Conservation (phyloP, 2,329 filamentous ascomycete genomes). For the Diaporthe humulicola region DNA sequence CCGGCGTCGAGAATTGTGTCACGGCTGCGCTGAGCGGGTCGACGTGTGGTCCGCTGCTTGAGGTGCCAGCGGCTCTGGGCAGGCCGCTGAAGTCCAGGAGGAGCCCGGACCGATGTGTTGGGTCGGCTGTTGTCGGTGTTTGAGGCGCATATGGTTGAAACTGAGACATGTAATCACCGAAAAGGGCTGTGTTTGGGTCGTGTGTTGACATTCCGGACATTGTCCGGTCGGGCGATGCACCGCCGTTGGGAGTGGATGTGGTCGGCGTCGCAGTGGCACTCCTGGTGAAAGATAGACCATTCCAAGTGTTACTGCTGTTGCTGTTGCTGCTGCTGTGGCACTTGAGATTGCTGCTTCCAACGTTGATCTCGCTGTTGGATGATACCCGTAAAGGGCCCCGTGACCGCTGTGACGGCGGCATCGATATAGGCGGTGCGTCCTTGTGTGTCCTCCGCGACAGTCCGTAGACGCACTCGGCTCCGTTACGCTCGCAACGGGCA, state of each 20-base stretch:
- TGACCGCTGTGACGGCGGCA: constrained; percentile 23
- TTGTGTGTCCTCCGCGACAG: constrained; percentile 26
- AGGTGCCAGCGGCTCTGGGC: background rate
- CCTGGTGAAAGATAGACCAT: background rate
- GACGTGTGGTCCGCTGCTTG: background rate
- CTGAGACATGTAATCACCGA: constrained; percentile 18
- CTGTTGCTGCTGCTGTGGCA: background rate
- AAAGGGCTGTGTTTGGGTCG: constrained; percentile 1
- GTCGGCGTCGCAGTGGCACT: constrained; percentile 2
- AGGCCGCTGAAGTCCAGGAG: constrained; percentile 17
- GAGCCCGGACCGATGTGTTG: background rate
- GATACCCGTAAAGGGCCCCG: background rate
- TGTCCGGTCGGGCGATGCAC: background rate
- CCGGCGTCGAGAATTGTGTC: constrained; percentile 18
- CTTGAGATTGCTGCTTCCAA: background rate
- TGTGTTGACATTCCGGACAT: constrained; percentile 11
- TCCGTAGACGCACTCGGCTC: constrained; percentile 24
- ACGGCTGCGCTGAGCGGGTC: constrained; percentile 20
- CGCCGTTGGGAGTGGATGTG: background rate
- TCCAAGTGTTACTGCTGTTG: background rate
- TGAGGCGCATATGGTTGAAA: background rate
- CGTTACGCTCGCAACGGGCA: constrained; percentile 13
- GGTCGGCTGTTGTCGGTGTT: background rate
- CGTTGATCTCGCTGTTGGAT: background rate
- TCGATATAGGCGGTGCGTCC: constrained; percentile 23